A percentile compares a stretch with the other conserved stretches of the same genome.
Evolutionary conservation across 805 yeast species (phyloP).

Genomic region (Monosporozyma aerobia): DNA sequence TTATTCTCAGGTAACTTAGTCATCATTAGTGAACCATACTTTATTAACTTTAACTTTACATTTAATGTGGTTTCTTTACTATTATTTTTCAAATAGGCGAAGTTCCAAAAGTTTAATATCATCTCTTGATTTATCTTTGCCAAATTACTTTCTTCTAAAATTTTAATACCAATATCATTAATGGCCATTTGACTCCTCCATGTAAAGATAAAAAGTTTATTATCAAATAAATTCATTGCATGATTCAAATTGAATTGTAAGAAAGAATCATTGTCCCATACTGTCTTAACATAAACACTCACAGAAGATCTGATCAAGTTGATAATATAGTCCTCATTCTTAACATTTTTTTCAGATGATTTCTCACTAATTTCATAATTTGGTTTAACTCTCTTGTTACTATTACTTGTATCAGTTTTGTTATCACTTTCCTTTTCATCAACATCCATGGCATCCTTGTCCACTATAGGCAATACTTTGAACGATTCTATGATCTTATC

Average conservation of each 20-base stretch:
- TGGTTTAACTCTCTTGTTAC: conserved; percentile 17
- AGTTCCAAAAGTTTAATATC: conserved; percentile 7
- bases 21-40: conserved; percentile 28
- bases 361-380: conserved; percentile 29
- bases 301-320: conserved; percentile 32
- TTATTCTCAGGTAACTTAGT: conserved; percentile 9
- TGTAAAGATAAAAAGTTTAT: conserved; percentile 31
- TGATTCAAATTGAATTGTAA: conserved; percentile 26
- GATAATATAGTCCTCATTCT: conserved; percentile 41
- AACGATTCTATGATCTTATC: conserved; percentile 29
- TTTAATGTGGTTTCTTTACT: conserved; percentile 41
- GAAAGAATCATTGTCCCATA: conserved; percentile 8
- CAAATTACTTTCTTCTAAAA: conserved; percentile 8
- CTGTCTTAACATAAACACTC: conserved; percentile 24
- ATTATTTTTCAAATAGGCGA: conserved; percentile 27
- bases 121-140: conserved; percentile 1
- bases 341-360: conserved; percentile 36
- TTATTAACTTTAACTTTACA: conserved; percentile 44
- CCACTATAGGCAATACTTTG: neutral
- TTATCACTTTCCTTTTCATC: conserved; percentile 7
- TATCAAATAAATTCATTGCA: conserved; percentile 23
- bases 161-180: conserved; percentile 33
- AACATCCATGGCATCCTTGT: neutral
- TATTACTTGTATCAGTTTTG: conserved; percentile 27
- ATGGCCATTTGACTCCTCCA: conserved; percentile 53